phyloP scores from a whole-genome alignment of 768 basidiomycete genomes.

The Trametes punicea region DNA sequence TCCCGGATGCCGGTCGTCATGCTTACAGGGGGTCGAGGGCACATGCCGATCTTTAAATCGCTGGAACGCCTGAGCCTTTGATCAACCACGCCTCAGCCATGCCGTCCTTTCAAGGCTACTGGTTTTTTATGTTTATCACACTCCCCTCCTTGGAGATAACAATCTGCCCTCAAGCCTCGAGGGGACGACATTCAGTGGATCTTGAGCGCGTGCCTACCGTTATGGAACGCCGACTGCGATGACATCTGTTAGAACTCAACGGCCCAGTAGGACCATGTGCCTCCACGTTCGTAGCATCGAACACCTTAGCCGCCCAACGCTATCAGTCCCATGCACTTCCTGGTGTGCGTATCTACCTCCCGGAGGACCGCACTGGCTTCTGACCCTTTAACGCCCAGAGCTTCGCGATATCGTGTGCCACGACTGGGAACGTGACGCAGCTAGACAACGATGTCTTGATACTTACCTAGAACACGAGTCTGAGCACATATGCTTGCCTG shows the following conservation, averaged over 20 bases:
- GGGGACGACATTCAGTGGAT: too few relatives aligned
- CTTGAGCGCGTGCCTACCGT: neutral
- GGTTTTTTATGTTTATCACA: too few relatives aligned
- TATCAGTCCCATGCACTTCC: neutral
- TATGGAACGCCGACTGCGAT: neutral
- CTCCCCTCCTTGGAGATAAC: too few relatives aligned
- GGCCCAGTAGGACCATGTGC: constrained; percentile 34
- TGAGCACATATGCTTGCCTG: constrained; percentile 8
- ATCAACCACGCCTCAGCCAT: too few relatives aligned
- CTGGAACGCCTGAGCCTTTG: too few relatives aligned
- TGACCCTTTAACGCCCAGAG: neutral
- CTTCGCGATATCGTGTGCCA: constrained; percentile 10
- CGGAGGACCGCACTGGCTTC: constrained; percentile 6
- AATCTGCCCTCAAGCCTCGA: too few relatives aligned
- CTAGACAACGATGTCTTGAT: neutral
- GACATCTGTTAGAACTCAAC: constrained; percentile 32
- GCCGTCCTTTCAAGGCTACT: too few relatives aligned
- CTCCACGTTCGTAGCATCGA: neutral
- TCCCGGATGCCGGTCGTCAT: too few relatives aligned
- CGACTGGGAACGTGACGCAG: constrained; percentile 1
- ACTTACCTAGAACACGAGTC: neutral
- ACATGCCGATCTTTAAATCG: too few relatives aligned
- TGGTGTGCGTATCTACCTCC: constrained; percentile 6
- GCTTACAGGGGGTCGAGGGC: too few relatives aligned
- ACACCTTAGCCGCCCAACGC: neutral